Conservation (phyloP, 495 filamentous ascomycete species). For the Penicillium ucsense region DNA sequence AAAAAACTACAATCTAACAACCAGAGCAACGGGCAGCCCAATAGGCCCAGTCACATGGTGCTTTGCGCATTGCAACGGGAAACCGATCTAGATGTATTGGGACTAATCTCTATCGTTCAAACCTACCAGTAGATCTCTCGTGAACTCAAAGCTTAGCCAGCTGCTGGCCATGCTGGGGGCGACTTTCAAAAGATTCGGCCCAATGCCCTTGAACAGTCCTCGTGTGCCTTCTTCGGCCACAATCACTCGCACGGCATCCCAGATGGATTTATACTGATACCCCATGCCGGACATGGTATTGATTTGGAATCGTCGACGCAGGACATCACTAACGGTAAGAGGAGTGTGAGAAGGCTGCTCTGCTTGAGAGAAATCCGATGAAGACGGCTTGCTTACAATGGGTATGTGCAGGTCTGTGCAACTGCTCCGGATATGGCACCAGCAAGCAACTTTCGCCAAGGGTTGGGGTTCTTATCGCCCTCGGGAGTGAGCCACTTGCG, state of each 20-base stretch:
- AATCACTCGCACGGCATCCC: slow-evolving; percentile 76
- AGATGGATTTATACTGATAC: slow-evolving; percentile 81
- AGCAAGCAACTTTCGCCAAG: slow-evolving; percentile 72
- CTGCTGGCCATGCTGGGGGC: slow-evolving; percentile 97
- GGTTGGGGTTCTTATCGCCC: slow-evolving; percentile 73
- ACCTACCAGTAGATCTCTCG: slow-evolving; percentile 69
- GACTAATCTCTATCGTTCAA: slow-evolving; percentile 35
- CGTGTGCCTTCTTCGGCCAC: slow-evolving; percentile 63
- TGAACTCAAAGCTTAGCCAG: slow-evolving; percentile 94
- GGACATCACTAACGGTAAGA: slow-evolving; percentile 57
- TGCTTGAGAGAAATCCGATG: neutral
- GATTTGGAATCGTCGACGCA: slow-evolving; percentile 94
- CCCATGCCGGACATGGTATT: slow-evolving; percentile 99
- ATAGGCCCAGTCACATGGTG: neutral
- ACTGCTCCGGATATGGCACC: slow-evolving; percentile 92
- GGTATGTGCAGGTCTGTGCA: slow-evolving; percentile 96
- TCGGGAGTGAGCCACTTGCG: slow-evolving; percentile 78
- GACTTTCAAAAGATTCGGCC: slow-evolving; percentile 92
- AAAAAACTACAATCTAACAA: too few relatives aligned
- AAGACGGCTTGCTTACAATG: slow-evolving; percentile 61
- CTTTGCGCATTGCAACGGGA: neutral
- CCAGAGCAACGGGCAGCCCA: neutral
- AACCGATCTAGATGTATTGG: slow-evolving; percentile 8
- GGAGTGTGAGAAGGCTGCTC: neutral
- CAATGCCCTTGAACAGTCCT: slow-evolving; percentile 85